A percentile compares a stretch with the other conserved stretches of the same genome.
phyloP scores from a whole-genome alignment of 2,329 filamentous ascomycete genomes.

The Trichoderma oligosporum region DNA sequence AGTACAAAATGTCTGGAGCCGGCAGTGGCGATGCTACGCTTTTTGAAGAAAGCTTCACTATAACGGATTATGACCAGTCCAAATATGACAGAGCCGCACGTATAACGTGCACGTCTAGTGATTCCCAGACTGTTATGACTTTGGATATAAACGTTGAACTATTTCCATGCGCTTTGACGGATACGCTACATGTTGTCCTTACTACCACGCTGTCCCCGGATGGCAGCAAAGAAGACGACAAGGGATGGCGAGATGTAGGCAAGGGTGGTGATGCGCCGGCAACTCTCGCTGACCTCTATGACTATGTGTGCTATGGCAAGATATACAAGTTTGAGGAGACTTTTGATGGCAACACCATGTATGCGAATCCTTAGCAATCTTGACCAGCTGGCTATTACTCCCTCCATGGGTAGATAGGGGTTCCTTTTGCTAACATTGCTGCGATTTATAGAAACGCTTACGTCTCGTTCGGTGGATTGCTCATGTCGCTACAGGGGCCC shows the following conservation, averaged over 20 bases:
- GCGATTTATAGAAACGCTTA: slow-evolving; percentile 71
- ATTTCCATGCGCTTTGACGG: slow-evolving; percentile 71
- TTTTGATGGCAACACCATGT: slow-evolving; percentile 79
- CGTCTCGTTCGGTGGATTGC: slow-evolving; percentile 85
- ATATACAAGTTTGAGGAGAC: slow-evolving; percentile 85
- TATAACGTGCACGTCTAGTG: slow-evolving; percentile 70
- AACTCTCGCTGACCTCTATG: slow-evolving; percentile 72
- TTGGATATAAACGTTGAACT: slow-evolving; percentile 95
- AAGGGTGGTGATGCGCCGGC: slow-evolving; percentile 52
- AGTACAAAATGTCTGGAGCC: slow-evolving; percentile 28
- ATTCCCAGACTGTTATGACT: slow-evolving; percentile 70
- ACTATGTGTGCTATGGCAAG: slow-evolving; percentile 86
- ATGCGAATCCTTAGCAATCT: slow-evolving; percentile 16
- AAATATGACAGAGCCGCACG: slow-evolving; percentile 97
- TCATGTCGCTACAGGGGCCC: slow-evolving; percentile 88
- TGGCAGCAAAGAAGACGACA: slow-evolving; percentile 71
- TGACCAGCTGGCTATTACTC: background rate
- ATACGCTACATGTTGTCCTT: slow-evolving; percentile 75
- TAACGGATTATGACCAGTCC: slow-evolving; percentile 72
- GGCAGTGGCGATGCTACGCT: slow-evolving; percentile 81
- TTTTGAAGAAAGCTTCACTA: slow-evolving; percentile 86
- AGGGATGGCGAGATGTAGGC: slow-evolving; percentile 75
- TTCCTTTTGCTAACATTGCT: background rate
- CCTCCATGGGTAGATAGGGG: too few species aligned
- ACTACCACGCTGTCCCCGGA: slow-evolving; percentile 84